A percentile compares a stretch with the other conserved stretches of the same genome.
phyloP scores from a whole-genome alignment of 768 basidiomycete species.

The Mycena kentingensis region DNA sequence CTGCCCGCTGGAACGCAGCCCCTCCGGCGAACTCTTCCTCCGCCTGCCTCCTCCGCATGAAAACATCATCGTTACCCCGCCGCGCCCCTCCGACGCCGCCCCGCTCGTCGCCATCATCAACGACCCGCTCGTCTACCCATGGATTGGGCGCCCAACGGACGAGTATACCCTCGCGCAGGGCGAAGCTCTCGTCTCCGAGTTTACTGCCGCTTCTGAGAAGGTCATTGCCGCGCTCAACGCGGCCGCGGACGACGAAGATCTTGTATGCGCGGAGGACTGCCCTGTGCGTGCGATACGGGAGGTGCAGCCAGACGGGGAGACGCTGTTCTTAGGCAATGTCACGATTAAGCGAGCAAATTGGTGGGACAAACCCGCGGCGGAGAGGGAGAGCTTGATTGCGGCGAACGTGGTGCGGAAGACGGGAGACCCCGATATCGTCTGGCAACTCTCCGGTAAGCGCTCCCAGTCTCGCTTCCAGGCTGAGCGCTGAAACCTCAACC shows the following conservation, averaged over 20 bases:
- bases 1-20: slow-evolving; percentile 35
- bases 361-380: slow-evolving; percentile 12
- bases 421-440: slow-evolving; percentile 51
- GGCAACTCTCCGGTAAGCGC: slow-evolving; percentile 52
- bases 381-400: slow-evolving; percentile 35
- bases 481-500: slow-evolving; percentile 4
- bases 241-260: slow-evolving; percentile 8
- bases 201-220: slow-evolving; percentile 18
- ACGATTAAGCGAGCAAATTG: slow-evolving; percentile 27
- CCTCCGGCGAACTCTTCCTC: slow-evolving; percentile 48
- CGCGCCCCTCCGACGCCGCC: slow-evolving; percentile 40
- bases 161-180: slow-evolving; percentile 38
- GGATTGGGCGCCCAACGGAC: slow-evolving; percentile 42
- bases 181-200: neutral
- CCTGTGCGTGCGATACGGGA: slow-evolving; percentile 48
- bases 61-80: slow-evolving; percentile 50
- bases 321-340: slow-evolving; percentile 45
- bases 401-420: slow-evolving; percentile 37
- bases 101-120: slow-evolving; percentile 38
- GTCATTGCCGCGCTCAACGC: slow-evolving; percentile 24
- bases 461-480: neutral
- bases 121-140: slow-evolving; percentile 37
- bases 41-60: slow-evolving; percentile 41
- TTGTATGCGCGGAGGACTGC: slow-evolving; percentile 36
- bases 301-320: slow-evolving; percentile 45